These are phyloP conservation scores for Colletotrichum gigasporum DNA, from an alignment of 2,329 filamentous ascomycete genomes.

Conservation along the genomic window DNA sequence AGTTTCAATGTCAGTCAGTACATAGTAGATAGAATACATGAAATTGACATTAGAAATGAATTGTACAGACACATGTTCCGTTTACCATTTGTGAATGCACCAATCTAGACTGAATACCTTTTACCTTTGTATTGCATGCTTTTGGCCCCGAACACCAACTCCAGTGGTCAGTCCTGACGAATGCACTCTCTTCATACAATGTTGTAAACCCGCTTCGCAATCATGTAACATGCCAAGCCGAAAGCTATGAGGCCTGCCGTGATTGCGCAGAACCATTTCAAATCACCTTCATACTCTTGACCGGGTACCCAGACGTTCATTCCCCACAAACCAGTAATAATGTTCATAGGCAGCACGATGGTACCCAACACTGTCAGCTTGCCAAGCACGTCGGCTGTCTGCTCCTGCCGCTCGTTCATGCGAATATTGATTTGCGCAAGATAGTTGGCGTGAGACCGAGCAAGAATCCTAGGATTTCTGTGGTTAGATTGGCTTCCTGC, in stretches of 20 bases:
- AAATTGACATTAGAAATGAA: slow-evolving; percentile 17
- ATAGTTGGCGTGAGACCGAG: slow-evolving; percentile 93
- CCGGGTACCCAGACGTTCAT: slow-evolving; percentile 99
- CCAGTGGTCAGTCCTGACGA: neutral
- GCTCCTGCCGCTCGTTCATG: slow-evolving; percentile 97
- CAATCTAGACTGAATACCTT: neutral
- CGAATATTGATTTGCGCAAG: slow-evolving; percentile 99
- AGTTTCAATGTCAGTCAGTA: no score
- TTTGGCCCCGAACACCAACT: slow-evolving; percentile 8
- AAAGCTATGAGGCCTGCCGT: slow-evolving; percentile 82
- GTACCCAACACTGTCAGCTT: slow-evolving; percentile 96
- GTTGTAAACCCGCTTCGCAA: slow-evolving; percentile 85
- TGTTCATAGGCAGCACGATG: slow-evolving; percentile 98
- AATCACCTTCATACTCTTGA: slow-evolving; percentile 79
- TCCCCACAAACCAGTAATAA: slow-evolving; percentile 97
- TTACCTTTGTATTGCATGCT: slow-evolving; percentile 6
- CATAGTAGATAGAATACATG: neutral
- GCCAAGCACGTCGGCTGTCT: slow-evolving; percentile 93
- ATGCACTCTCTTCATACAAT: slow-evolving; percentile 67
- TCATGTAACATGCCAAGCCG: slow-evolving; percentile 80
- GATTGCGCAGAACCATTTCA: slow-evolving; percentile 79
- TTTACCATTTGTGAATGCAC: slow-evolving; percentile 29
- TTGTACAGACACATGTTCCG: slow-evolving; percentile 21
- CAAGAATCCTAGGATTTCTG: slow-evolving; percentile 72
- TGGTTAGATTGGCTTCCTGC: neutral